A percentile compares a stretch with the other conserved stretches of the same genome.
Evolutionary conservation across 495 filamentous ascomycete genomes (phyloP).

Genomic region (Penicillium roqueforti): DNA sequence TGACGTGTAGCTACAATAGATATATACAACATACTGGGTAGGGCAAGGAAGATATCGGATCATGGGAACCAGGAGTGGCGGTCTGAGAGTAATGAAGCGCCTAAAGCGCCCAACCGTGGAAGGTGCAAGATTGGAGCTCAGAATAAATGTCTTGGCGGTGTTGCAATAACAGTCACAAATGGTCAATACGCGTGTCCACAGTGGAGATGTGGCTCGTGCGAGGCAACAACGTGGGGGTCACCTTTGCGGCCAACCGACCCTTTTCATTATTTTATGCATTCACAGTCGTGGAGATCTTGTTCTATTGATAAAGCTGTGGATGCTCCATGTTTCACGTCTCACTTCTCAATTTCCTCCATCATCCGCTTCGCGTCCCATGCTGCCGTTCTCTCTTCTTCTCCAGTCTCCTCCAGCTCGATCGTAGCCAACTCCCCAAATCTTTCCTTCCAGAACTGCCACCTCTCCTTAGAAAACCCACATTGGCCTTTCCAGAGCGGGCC

Average conservation of each 20-base stretch:
- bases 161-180: not conserved
- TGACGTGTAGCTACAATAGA: not conserved
- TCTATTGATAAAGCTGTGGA: not conserved
- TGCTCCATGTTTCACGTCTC: not conserved
- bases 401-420: not conserved
- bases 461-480: constrained; percentile 14
- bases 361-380: not conserved
- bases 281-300: not conserved
- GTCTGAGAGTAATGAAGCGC: not conserved
- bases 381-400: not conserved
- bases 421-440: constrained; percentile 9
- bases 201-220: not conserved
- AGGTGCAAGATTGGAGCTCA: too few species aligned
- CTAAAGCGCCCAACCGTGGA: not conserved
- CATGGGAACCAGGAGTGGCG: too few species aligned
- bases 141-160: not conserved
- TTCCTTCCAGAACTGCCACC: constrained; percentile 17
- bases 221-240: too few species aligned
- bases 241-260: not conserved
- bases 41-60: not conserved
- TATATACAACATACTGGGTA: too few species aligned
- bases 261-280: not conserved
- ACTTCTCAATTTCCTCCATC: constrained; percentile 1
- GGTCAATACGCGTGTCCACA: not conserved
- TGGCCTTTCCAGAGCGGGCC: constrained; percentile 16